A percentile compares a stretch with the other conserved stretches of the same genome.
Conservation (phyloP, 495 filamentous ascomycete genomes). For the Cairneyella variabilis region DNA sequence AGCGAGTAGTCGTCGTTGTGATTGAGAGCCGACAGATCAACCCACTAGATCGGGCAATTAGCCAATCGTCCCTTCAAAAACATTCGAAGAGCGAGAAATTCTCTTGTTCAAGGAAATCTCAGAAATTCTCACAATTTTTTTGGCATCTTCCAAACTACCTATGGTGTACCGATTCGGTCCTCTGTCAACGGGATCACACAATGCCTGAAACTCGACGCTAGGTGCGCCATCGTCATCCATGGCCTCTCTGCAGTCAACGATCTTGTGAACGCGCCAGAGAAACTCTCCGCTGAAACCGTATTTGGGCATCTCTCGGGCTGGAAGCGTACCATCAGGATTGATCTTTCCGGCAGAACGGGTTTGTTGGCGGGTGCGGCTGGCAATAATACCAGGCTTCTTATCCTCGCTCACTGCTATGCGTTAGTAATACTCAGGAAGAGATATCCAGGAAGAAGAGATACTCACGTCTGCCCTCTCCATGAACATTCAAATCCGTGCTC, state of each 20-base stretch:
- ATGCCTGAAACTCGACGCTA: conserved; percentile 8
- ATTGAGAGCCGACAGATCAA: too few relatives aligned
- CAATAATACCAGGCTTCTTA: conserved; percentile 15
- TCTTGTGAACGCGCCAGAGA: background rate
- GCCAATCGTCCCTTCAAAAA: too few relatives aligned
- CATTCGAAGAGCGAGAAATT: too few relatives aligned
- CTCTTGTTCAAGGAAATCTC: too few relatives aligned
- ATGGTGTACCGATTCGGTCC: too few relatives aligned
- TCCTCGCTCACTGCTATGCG: conserved; percentile 16
- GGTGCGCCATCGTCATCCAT: background rate
- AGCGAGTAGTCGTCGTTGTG: too few relatives aligned
- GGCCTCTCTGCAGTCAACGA: background rate
- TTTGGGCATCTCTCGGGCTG: background rate
- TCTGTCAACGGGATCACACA: too few relatives aligned
- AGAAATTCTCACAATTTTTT: too few relatives aligned
- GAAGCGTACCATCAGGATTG: conserved; percentile 6
- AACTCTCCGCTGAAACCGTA: conserved; percentile 11
- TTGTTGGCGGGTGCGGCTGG: conserved; percentile 15
- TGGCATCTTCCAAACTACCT: too few relatives aligned
- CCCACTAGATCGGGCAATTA: too few relatives aligned
- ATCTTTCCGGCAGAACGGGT: background rate
- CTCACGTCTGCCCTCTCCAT: conserved; percentile 19
- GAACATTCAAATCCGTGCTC: conserved; percentile 2
- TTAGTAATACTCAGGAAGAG: too few relatives aligned
- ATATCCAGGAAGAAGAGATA: too few relatives aligned